These are phyloP conservation scores for Adansonia digitata DNA, from an alignment of 345 rosid species.

Conservation along the genomic window DNA sequence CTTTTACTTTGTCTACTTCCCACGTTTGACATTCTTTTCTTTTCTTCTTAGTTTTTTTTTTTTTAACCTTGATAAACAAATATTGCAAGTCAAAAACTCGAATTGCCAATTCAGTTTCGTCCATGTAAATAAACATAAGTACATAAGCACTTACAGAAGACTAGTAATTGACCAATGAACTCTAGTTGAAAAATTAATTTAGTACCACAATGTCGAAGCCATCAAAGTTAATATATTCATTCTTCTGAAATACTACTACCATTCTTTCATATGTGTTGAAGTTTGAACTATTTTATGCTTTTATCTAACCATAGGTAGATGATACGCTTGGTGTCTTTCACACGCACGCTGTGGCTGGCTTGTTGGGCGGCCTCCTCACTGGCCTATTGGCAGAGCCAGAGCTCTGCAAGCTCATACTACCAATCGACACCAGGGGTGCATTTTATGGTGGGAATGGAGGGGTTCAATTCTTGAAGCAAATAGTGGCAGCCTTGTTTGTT, in stretches of 20 bases:
- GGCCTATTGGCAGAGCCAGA: constrained; percentile 82
- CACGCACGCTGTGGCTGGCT: constrained; percentile 91
- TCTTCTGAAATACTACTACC: too few species aligned
- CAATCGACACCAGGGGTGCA: constrained; percentile 49
- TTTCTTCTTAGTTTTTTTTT: too few species aligned
- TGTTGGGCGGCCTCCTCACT: constrained; percentile 69
- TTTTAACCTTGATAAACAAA: too few species aligned
- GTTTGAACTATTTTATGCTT: background rate
- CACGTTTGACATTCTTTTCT: too few species aligned
- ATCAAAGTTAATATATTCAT: too few species aligned
- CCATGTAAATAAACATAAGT: background rate
- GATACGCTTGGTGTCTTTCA: constrained; percentile 82
- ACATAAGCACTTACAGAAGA: background rate
- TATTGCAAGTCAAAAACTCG: background rate
- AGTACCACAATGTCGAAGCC: background rate
- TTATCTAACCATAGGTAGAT: constrained; percentile 41
- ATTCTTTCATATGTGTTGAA: background rate
- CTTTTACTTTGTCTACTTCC: too few species aligned
- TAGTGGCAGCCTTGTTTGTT: constrained; percentile 62
- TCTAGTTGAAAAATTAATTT: background rate
- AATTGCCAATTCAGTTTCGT: background rate
- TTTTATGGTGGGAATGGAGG: constrained; percentile 77
- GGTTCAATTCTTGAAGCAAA: constrained; percentile 61
- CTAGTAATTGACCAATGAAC: too few species aligned
- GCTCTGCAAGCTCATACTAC: constrained; percentile 46